Base-by-base conservation (phyloP, 31 red algal species). In the Odonthalia washingtoniensis region DNA sequence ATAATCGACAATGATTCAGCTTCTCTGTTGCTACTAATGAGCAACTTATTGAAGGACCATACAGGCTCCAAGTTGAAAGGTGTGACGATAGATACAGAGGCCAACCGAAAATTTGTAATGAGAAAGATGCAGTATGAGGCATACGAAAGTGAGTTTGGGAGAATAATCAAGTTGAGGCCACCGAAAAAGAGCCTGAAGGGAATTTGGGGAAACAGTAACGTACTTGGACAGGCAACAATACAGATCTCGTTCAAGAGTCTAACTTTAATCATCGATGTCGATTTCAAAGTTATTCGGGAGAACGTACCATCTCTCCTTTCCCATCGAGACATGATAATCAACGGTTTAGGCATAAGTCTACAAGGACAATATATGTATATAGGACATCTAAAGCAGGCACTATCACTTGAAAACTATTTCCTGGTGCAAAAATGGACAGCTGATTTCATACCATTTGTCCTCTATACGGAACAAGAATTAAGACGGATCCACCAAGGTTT, bases 231-330 rank as follows among this genome's bases (percentile, higher is more conserved):
- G 3, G 69, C 36, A 2, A 62, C n/a, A 21, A 41, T 85, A 33
- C 46, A 64, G 1, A 39, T 85, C 3, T 40, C 65, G 6, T 85
- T 85, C 42, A 0, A 74, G 33, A 31, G 72, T 44, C 36, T 52
- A 44, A 85, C 2, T 32, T 85, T 40, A n/a, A 43, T 85, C 39
- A 85, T 85, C 3, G 65, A 75, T 49, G 38, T 75, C 4, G 72
- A 35, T 6, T 85, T 85, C 53, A 46, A 74, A 44, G 72, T 75
- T 37, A 36, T 73, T 16, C 27, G 14, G 0, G 69, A 70, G 14
- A 75, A 61, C 37, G 34, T 75, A 1, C 41, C 68, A 4, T 60
- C 5, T 4, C 60, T 74, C 12, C 67, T 85, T 38, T 72, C 65
- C 46, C 62, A 74, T 65, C 72, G 74, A 67, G 53, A 85, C 1